Base-by-base conservation (phyloP, 2,329 filamentous ascomycete genomes). In the Ceratocystis cacaofunesta region DNA sequence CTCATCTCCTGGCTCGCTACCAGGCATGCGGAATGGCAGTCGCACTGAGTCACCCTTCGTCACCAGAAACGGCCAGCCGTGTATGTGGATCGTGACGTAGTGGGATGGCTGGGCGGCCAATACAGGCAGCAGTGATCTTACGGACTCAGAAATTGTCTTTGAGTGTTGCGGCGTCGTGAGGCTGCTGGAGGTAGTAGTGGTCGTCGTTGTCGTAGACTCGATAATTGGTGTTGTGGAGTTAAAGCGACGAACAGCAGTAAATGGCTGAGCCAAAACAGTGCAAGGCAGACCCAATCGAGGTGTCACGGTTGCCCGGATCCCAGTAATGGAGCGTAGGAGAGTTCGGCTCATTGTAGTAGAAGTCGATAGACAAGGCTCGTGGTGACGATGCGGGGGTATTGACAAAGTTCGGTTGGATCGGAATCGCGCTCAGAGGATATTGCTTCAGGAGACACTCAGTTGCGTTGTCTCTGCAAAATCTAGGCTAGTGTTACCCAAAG, bases 21-120 rank as follows among this genome's bases (percentile, higher is more conserved):
- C 85, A 2, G 85, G 84, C 85, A 94, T 90, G 71, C 82, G 82
- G 78, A 92, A 92, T 5, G 89, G 89, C 63, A 94, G 83, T 44
- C 88, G 88, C 62, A 94, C 75, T 67, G 81, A 79, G 76, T 94
- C 89, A 70, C 89, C 89, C 57, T 80, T 78, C 5, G 88, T 91
- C 69, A 94, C 81, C 41, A 94, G 87, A 78, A 92, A 94, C 5
- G 88, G 87, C 64, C 82, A 84, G 36, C 84, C 87, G 76, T 94
- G 87, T 75, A 95, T 86, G 76, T 91, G 88, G 65, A 87, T 79
- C 58, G 86, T 89, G 72, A 90, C 83, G 79, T 92, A 94, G 80
- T 90, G 88, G 25, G 80, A 78, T 2, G 86, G 83, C 76, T 94
- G 89, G 10, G 86, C 81, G 70, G 81, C 82, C 61, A 94, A 83